Base-by-base conservation (phyloP, 495 filamentous ascomycete species). In the Neurospora intermedia region DNA sequence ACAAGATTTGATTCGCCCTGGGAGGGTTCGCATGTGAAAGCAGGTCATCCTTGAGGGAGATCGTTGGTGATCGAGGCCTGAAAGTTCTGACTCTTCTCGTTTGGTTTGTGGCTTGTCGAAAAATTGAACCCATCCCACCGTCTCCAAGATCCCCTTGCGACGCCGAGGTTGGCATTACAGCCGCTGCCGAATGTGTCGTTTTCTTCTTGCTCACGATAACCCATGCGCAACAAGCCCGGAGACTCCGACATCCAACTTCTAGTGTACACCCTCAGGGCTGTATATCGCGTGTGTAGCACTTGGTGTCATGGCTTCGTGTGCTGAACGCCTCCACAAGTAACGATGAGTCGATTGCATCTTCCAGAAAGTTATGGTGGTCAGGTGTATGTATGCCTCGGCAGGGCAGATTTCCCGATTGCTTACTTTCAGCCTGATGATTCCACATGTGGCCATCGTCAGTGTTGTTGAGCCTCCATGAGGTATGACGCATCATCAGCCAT, bases 171-270 rank as follows among this genome's bases (percentile, higher is more conserved):
- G 54, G 15, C 27, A 66, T 18, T 31, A 18, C 54, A 35, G 31
- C 54, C 54, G 27, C 27, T 35, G 54, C 6, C 9, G 15, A 66
- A 4, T 15, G 23, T 15, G 27, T 66, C 6, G 31, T 16, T 35
- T 35, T 13, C 6, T 66, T 18, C 54, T 66, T 38, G 27, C 13
- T 66, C 54, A 66, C 27, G 54, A 66, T 35, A 27, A 66, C 18
- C 15, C 27, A 31, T 38, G 35, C 15, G 31, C 13, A 66, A 66
- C 54, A 66, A 66, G 54, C 54, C 54, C 54, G 15, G 75, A 73
- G 76, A 38, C 15, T 75, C 77, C 10, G 77, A 80, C 48, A 42
- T 71, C 90, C 80, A 88, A 88, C 83, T 91, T 91, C 80, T 91
- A 91, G 84, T 76, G 79, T 39, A 39, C 39, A 39, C 42, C 75